These are phyloP conservation scores for Clarireedia sp. DNA, from an alignment of 2,329 filamentous ascomycete genomes.

Conservation along the genomic window DNA sequence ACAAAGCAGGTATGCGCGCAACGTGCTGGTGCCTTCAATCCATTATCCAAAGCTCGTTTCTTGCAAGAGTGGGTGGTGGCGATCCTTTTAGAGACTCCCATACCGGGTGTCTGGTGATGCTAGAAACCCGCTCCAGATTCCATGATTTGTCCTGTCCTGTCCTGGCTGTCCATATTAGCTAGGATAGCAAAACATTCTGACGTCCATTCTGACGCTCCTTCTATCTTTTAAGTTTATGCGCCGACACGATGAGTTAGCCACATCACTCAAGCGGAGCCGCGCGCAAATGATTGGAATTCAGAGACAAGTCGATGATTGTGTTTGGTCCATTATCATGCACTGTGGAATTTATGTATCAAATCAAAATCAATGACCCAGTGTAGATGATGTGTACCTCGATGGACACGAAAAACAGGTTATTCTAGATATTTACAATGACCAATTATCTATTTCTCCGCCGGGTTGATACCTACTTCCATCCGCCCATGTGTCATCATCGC, in stretches of 20 bases:
- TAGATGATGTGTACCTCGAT: too few species aligned
- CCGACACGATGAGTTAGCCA: not conserved
- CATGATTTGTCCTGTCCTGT: not conserved
- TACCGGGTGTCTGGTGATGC: too few species aligned
- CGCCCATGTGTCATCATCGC: not conserved
- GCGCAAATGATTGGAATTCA: constrained; percentile 1
- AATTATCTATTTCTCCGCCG: not conserved
- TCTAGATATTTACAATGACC: too few species aligned
- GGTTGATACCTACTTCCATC: not conserved
- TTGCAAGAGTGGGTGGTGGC: too few species aligned
- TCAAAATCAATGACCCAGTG: too few species aligned
- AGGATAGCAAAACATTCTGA: not conserved
- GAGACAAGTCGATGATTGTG: not conserved
- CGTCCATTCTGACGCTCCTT: not conserved
- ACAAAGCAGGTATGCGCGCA: too few species aligned
- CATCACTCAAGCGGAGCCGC: constrained; percentile 1
- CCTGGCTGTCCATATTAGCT: not conserved
- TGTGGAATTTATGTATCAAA: not conserved
- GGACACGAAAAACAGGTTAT: too few species aligned
- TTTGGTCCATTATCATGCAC: not conserved
- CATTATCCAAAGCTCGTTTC: too few species aligned
- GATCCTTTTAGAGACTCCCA: too few species aligned
- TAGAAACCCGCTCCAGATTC: not conserved
- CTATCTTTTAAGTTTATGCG: not conserved
- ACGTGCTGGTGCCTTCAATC: too few species aligned